Percentiles rank a stretch among this genome's conserved stretches.
Conservation (phyloP, 768 basidiomycete genomes). For the Boletus sp. region DNA sequence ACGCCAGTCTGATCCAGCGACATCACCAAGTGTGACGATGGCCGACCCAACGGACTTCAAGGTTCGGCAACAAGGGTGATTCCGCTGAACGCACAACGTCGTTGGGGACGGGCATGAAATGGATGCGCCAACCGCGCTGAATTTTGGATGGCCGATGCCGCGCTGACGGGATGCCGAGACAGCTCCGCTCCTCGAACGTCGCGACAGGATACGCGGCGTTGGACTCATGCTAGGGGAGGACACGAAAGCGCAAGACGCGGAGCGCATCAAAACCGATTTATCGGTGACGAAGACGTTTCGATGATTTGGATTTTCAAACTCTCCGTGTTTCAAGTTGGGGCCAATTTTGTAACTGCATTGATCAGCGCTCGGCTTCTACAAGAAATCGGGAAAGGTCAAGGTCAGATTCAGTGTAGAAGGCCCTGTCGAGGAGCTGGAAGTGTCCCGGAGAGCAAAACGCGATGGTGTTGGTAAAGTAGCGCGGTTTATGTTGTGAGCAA, state of each 20-base stretch:
- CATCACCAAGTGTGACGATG: conserved; percentile 32
- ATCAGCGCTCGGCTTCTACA: conserved; percentile 27
- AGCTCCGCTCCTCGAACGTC: conserved; percentile 36
- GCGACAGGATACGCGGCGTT: conserved; percentile 38
- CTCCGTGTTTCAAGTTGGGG: background rate
- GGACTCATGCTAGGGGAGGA: conserved; percentile 20
- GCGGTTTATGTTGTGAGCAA: conserved; percentile 33
- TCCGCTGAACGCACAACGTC: background rate
- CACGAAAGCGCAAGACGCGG: conserved; percentile 13
- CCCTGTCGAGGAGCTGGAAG: conserved; percentile 55
- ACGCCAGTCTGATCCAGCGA: conserved; percentile 25
- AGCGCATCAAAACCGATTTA: background rate
- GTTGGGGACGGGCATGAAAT: background rate
- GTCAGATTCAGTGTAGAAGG: conserved; percentile 45
- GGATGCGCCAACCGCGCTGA: conserved; percentile 33
- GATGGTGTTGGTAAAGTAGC: conserved; percentile 37
- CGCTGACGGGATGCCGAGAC: conserved; percentile 21
- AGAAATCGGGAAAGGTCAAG: conserved; percentile 47
- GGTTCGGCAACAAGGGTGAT: conserved; percentile 17
- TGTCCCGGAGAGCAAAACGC: conserved; percentile 46
- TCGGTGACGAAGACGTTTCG: conserved; percentile 18
- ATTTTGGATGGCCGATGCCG: conserved; percentile 26
- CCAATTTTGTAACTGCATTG: conserved; percentile 11
- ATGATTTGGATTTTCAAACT: conserved; percentile 42
- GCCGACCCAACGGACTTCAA: conserved; percentile 29